phyloP scores from a whole-genome alignment of 176 grass and related monocot genomes.

The Elaeis guineensis region DNA sequence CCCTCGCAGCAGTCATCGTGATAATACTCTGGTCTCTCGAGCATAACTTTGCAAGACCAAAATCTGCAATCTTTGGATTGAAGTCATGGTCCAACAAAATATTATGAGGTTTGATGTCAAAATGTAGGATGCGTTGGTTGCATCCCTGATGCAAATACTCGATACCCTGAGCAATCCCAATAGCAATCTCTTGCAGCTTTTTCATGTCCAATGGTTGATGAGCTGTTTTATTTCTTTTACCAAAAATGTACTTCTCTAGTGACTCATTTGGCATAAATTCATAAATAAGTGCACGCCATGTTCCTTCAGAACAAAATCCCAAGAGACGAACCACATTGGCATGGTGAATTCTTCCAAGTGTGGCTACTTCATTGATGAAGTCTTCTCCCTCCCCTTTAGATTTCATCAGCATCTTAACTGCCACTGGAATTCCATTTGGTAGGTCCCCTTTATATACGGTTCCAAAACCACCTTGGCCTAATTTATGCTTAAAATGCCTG shows the following conservation, averaged over 20 bases:
- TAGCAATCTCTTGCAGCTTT: slow-evolving; percentile 27
- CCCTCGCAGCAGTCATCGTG: slow-evolving; percentile 29
- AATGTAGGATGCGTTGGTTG: slow-evolving; percentile 54
- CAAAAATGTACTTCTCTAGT: slow-evolving; percentile 36
- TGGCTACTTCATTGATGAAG: slow-evolving; percentile 81
- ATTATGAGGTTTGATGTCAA: slow-evolving; percentile 63
- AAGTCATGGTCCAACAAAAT: slow-evolving; percentile 42
- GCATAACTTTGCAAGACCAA: slow-evolving; percentile 56
- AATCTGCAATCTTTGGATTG: slow-evolving; percentile 55
- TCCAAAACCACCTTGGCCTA: slow-evolving; percentile 55
- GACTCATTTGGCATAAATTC: slow-evolving; percentile 62
- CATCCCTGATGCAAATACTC: slow-evolving; percentile 61
- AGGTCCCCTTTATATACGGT: slow-evolving; percentile 44
- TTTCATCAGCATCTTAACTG: slow-evolving; percentile 55
- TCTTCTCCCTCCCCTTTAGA: slow-evolving; percentile 37
- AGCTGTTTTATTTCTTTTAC: background rate
- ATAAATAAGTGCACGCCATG: slow-evolving; percentile 33
- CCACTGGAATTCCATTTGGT: slow-evolving; percentile 44
- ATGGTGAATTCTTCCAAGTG: slow-evolving; percentile 59
- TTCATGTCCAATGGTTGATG: background rate
- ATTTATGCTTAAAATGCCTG: slow-evolving; percentile 27
- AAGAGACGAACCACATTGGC: slow-evolving; percentile 47
- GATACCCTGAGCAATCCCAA: slow-evolving; percentile 43
- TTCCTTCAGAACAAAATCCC: slow-evolving; percentile 42
- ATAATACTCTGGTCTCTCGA: slow-evolving; percentile 50